Evolutionary conservation across 306 rosid species (phyloP).

Genomic region (Rosa lucieae): DNA sequence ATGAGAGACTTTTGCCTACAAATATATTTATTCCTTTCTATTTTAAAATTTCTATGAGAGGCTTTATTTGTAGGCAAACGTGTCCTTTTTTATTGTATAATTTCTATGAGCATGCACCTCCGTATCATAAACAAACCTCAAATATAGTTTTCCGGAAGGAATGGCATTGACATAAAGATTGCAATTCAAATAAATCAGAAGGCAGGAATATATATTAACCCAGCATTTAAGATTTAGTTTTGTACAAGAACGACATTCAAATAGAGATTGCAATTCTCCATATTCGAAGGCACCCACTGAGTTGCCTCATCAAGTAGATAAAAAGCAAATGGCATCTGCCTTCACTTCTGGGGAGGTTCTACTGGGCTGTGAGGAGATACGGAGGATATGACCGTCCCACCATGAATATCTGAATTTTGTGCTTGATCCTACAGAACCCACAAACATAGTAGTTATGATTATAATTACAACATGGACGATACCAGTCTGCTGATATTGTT

Average conservation of each 20-base stretch:
- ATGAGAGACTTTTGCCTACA: too few relatives aligned
- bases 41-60: too few relatives aligned
- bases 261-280: neutral
- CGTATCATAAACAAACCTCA: too few relatives aligned
- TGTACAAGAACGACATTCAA: slow-evolving; percentile 1
- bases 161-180: neutral
- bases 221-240: neutral
- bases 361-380: slow-evolving; percentile 6
- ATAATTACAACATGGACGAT: neutral
- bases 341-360: slow-evolving; percentile 10
- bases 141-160: neutral
- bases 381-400: neutral
- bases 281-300: neutral
- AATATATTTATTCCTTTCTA: too few relatives aligned
- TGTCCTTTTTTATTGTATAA: too few relatives aligned
- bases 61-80: too few relatives aligned
- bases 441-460: neutral
- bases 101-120: too few relatives aligned
- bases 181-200: neutral
- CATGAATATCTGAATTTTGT: slow-evolving; percentile 8
- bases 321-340: neutral
- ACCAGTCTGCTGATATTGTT: neutral
- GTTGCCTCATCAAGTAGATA: neutral
- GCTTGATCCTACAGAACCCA: slow-evolving; percentile 42
- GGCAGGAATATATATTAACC: neutral